Evolutionary conservation across 108 stramenopile genomes (phyloP), one percentile per base, ranked within the genome.

Genomic region (Conticribra weissflogii): DNA sequence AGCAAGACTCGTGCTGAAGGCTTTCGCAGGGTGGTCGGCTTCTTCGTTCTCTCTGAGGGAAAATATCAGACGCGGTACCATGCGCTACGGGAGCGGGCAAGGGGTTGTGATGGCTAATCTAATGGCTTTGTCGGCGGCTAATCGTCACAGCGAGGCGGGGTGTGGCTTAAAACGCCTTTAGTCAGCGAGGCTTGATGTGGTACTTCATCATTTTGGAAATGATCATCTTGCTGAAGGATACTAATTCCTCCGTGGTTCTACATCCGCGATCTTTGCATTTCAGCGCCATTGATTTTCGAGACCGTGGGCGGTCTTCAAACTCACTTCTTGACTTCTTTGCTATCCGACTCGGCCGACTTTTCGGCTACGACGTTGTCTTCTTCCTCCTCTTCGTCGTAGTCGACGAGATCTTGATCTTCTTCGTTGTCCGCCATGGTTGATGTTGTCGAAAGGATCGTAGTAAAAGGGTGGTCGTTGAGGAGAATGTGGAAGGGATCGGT

Each of bases 331-430:
- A 83, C 84, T 70, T 88, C 92, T 66, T 90, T 90, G 68, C 84
- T 86, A 41, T 87, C 74, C 30, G 68, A 55, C 21, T 64, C 83
- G 28, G 75, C 73, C 9, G 80, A 48, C 55, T 87, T 82, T 46
- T 92, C 91, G 7, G 81, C 87, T 14, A 84, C 72, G 60, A 86
- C 78, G 45, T 85, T 76, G 72, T 85, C 85, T 32, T 84, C 88
- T 47, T 88, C 86, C 82, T 93, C 89, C 74, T 89, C 92, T 75
- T 93, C 92, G 80, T 93, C 92, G 80, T 93, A 93, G 65, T 93
- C 92, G 70, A 93, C 92, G 59, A 93, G 86, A 63, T 93, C 92
- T 29, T 81, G 67, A 45, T 92, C 91, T 62, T 81, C 74, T 72
- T 91, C 90, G 71, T 88, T 88, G 63, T 89, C 88, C 32, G 88